Evolutionary conservation across 2,329 filamentous ascomycete species (phyloP).

Genomic region (Aspergillus latus): DNA sequence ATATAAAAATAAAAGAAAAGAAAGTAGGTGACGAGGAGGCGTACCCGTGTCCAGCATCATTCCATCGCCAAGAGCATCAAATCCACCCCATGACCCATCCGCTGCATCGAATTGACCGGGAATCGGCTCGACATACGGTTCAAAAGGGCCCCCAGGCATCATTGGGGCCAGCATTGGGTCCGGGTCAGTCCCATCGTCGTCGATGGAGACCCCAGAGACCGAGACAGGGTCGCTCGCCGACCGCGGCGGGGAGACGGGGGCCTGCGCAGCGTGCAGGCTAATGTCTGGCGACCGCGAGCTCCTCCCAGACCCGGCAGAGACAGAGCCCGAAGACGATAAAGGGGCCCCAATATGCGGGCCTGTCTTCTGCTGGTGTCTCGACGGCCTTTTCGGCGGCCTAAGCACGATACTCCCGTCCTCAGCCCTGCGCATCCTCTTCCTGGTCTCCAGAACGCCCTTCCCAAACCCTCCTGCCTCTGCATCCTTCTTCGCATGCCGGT

Average conservation of each 20-base stretch:
- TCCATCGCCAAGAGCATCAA: constrained; percentile 42
- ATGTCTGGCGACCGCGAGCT: too few relatives aligned
- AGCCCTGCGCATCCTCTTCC: constrained; percentile 52
- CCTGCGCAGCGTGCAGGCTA: constrained; percentile 5
- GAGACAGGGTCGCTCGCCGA: constrained; percentile 25
- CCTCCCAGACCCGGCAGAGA: constrained; percentile 7
- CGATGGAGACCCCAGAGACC: constrained; percentile 22
- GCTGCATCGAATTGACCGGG: constrained; percentile 37
- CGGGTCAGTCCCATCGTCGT: constrained; percentile 19
- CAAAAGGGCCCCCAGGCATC: constrained; percentile 33
- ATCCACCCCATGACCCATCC: constrained; percentile 31
- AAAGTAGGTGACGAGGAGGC: neutral
- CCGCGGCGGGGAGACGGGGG: constrained; percentile 29
- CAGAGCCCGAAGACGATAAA: constrained; percentile 17
- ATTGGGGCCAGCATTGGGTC: constrained; percentile 33
- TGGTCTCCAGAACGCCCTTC: constrained; percentile 49
- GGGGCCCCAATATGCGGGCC: neutral
- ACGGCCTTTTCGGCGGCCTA: constrained; percentile 33
- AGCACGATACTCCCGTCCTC: constrained; percentile 50
- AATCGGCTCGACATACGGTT: constrained; percentile 34
- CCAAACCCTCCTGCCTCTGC: constrained; percentile 52
- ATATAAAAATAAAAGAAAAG: neutral
- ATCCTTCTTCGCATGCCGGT: constrained; percentile 53
- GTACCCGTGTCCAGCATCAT: constrained; percentile 59
- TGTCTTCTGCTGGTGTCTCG: constrained; percentile 7